Conservation (phyloP, 163 green algal genomes). For the Trebouxiophyceae sp. region DNA sequence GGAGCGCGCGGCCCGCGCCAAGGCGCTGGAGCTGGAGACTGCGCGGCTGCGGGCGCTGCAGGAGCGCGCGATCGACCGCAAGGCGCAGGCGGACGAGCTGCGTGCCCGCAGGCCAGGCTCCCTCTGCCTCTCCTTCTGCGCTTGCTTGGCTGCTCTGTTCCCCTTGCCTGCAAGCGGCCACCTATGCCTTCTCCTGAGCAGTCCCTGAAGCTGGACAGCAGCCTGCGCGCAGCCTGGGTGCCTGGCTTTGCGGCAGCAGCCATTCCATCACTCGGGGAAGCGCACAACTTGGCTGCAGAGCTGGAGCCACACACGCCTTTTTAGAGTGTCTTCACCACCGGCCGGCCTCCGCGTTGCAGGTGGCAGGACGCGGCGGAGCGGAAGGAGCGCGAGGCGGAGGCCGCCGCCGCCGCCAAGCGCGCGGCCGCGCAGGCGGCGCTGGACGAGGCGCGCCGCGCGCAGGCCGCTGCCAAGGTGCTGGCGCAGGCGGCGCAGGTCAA, state of each 20-base stretch:
- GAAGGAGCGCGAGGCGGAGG: conserved; percentile 64
- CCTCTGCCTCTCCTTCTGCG: not conserved
- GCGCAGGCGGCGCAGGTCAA: conserved; percentile 55
- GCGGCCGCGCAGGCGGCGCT: conserved; percentile 48
- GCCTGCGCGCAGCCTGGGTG: not conserved
- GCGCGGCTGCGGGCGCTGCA: conserved; percentile 70
- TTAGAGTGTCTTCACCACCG: not conserved
- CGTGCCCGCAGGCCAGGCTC: conserved; percentile 42
- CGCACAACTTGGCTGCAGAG: not conserved
- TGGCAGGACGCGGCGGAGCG: conserved; percentile 68
- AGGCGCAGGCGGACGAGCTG: conserved; percentile 76
- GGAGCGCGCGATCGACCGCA: conserved; percentile 66
- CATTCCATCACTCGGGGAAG: not conserved
- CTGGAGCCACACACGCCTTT: not conserved
- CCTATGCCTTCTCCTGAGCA: too few relatives aligned
- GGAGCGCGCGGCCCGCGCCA: conserved; percentile 63
- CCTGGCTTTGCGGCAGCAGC: not conserved
- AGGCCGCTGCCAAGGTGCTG: conserved; percentile 55
- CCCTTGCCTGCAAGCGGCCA: too few relatives aligned
- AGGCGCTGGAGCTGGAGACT: conserved; percentile 78
- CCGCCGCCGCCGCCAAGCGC: conserved; percentile 31
- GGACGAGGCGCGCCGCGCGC: conserved; percentile 48
- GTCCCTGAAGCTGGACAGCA: not conserved
- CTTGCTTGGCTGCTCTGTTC: not conserved
- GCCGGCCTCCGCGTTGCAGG: not conserved